Conservation (phyloP, 1,139 yeast genomes). For the Pichia sp. region DNA sequence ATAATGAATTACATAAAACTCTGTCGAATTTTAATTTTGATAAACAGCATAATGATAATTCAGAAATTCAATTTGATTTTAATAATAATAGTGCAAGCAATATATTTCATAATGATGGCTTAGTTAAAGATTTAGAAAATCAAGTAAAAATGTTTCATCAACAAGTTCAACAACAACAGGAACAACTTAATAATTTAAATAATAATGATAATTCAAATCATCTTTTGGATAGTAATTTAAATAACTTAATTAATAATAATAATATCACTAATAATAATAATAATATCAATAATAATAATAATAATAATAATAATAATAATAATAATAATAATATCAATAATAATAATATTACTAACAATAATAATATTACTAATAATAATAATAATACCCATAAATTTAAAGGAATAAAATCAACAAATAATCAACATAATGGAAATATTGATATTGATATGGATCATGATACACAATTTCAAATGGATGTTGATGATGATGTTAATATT, state of each 20-base stretch:
- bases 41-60: slow-evolving; percentile 11
- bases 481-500: slow-evolving; percentile 17
- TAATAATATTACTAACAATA: not conserved
- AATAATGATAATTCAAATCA: not conserved
- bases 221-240: not conserved
- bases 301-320: not conserved
- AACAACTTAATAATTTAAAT: slow-evolving; percentile 5
- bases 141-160: slow-evolving; percentile 13
- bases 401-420: not conserved
- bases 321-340: not conserved
- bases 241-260: not conserved
- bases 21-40: slow-evolving; percentile 25
- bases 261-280: not conserved
- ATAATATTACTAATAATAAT: slow-evolving; percentile 6
- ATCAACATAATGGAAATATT: slow-evolving; percentile 1
- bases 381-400: not conserved
- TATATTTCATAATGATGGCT: slow-evolving; percentile 10
- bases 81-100: slow-evolving; percentile 11
- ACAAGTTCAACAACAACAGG: slow-evolving; percentile 21
- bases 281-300: not conserved
- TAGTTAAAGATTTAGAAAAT: slow-evolving; percentile 12
- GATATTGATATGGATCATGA: slow-evolving; percentile 17
- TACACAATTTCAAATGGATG: slow-evolving; percentile 29
- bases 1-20: slow-evolving; percentile 12
- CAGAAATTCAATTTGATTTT: slow-evolving; percentile 11